Evolutionary conservation across 805 yeast genomes (phyloP).

Genomic region (Jamesozyma gamospora): DNA sequence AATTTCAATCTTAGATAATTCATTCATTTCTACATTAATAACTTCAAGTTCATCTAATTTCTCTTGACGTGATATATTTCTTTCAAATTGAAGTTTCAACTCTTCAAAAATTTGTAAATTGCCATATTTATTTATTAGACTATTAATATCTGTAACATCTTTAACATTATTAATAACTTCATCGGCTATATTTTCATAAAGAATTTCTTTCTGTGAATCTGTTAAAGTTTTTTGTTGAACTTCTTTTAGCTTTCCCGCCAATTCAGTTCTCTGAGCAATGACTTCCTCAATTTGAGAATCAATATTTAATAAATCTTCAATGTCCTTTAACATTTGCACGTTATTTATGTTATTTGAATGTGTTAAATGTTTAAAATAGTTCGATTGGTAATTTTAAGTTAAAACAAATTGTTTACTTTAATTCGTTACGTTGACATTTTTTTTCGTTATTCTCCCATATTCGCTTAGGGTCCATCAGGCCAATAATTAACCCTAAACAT

Average conservation of each 20-base stretch:
- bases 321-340: constrained; percentile 9
- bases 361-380: too few relatives aligned
- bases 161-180: constrained; percentile 12
- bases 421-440: too few relatives aligned
- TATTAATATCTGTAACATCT: constrained; percentile 7
- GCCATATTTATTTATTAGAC: constrained; percentile 19
- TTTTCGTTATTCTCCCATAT: too few relatives aligned
- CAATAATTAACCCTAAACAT: too few relatives aligned
- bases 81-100: constrained; percentile 7
- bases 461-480: too few relatives aligned
- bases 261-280: constrained; percentile 14
- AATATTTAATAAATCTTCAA: constrained; percentile 21
- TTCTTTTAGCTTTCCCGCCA: constrained; percentile 13
- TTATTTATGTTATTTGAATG: too few relatives aligned
- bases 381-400: too few relatives aligned
- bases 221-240: constrained; percentile 7
- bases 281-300: constrained; percentile 21
- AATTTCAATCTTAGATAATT: not conserved
- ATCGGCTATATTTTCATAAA: constrained; percentile 10
- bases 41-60: constrained; percentile 2
- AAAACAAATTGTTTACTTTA: too few relatives aligned
- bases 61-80: constrained; percentile 5
- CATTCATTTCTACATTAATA: constrained; percentile 2
- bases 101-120: constrained; percentile 12
- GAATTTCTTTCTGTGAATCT: constrained; percentile 2